Conservation (phyloP, 345 rosid species). For the Psidium guajava region DNA sequence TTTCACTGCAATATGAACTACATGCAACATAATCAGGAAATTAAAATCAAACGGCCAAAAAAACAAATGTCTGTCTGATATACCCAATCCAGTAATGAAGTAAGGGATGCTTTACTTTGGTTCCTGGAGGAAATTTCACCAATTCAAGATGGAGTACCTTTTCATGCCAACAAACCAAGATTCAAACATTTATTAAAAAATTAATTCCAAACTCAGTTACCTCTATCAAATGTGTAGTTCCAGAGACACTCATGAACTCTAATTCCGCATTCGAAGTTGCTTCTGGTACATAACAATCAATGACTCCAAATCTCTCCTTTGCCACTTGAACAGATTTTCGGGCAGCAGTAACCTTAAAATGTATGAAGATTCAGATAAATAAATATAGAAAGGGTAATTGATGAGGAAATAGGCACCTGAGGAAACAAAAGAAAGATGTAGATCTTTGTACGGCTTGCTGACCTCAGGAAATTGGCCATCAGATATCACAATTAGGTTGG, state of each 20-base stretch:
- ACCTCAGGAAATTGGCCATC: constrained; percentile 71
- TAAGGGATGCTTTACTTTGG: not conserved
- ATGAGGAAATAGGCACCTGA: not conserved
- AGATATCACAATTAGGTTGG: constrained; percentile 44
- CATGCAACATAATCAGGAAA: not conserved
- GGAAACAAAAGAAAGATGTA: not conserved
- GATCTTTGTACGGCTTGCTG: not conserved
- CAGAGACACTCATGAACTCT: constrained; percentile 50
- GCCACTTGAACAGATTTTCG: constrained; percentile 50
- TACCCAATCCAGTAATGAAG: not conserved
- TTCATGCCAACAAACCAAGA: not conserved
- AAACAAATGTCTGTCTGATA: not conserved
- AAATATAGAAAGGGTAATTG: not conserved
- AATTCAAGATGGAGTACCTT: not conserved
- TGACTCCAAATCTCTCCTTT: constrained; percentile 46
- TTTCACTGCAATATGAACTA: not conserved
- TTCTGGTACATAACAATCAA: constrained; percentile 33
- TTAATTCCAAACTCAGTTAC: constrained; percentile 9
- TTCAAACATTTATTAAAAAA: not conserved
- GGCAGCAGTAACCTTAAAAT: constrained; percentile 55
- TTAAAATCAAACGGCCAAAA: not conserved
- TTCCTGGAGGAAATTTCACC: not conserved
- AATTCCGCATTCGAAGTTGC: constrained; percentile 36
- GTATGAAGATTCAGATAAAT: not conserved
- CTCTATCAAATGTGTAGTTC: constrained; percentile 63